Conservation (phyloP, 2,329 filamentous ascomycete species). For the Teratosphaeriaceae sp. region DNA sequence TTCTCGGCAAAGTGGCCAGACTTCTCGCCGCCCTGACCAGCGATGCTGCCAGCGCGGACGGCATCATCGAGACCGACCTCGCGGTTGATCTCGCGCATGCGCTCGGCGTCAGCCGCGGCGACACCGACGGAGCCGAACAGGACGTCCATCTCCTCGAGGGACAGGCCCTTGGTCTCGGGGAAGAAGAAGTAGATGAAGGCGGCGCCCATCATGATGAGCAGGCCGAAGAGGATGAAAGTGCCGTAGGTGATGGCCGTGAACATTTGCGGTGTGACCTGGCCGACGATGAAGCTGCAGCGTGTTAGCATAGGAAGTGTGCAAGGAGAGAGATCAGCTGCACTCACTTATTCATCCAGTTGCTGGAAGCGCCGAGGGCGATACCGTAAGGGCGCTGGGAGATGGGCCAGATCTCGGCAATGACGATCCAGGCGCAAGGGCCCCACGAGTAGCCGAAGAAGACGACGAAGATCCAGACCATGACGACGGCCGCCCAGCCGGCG, state of each 20-base stretch:
- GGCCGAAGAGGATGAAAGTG: constrained; percentile 65
- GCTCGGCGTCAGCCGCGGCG: constrained; percentile 59
- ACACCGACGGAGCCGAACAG: constrained; percentile 48
- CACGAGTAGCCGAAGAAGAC: constrained; percentile 70
- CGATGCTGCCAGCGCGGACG: constrained; percentile 16
- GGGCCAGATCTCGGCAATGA: constrained; percentile 70
- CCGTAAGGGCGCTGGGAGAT: constrained; percentile 64
- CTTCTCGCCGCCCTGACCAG: constrained; percentile 3
- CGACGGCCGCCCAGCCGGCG: constrained; percentile 63
- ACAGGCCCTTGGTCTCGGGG: constrained; percentile 48
- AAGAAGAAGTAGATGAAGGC: constrained; percentile 49
- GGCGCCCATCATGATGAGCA: constrained; percentile 57
- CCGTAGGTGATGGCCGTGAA: constrained; percentile 58
- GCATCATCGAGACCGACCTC: constrained; percentile 56
- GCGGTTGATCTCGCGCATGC: constrained; percentile 66
- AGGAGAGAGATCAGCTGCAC: constrained; percentile 5
- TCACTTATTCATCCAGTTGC: constrained; percentile 39
- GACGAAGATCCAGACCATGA: constrained; percentile 69
- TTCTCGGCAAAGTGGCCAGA: constrained; percentile 4
- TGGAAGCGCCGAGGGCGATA: constrained; percentile 56
- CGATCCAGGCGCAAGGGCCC: constrained; percentile 64
- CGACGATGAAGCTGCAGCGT: constrained; percentile 33
- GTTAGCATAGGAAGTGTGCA: not conserved
- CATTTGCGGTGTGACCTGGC: constrained; percentile 59
- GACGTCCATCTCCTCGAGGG: constrained; percentile 35